phyloP scores from a whole-genome alignment of 495 filamentous ascomycete genomes.

The Endocarpon pusillum region DNA sequence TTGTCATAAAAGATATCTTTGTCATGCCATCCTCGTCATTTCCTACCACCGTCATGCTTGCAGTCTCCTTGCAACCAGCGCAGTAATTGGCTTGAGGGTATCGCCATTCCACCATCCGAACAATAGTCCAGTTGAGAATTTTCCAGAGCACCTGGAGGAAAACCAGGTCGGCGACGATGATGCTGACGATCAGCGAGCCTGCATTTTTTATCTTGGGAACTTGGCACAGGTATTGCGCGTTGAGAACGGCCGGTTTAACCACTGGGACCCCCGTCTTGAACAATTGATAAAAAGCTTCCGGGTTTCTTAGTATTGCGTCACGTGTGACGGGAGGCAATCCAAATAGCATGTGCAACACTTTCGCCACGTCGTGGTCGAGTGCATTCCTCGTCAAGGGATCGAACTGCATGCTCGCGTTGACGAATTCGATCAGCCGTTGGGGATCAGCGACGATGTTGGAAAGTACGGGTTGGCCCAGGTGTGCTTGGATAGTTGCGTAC shows the following conservation, averaged over 20 bases:
- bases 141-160: conserved; percentile 16
- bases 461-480: conserved; percentile 11
- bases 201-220: conserved; percentile 14
- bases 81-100: neutral
- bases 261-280: neutral
- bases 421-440: conserved; percentile 13
- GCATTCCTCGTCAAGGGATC: too few relatives aligned
- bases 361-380: too few relatives aligned
- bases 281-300: too few relatives aligned
- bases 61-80: neutral
- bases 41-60: too few relatives aligned
- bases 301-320: too few relatives aligned
- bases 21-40: too few relatives aligned
- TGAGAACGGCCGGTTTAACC: conserved; percentile 11
- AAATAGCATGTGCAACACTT: too few relatives aligned
- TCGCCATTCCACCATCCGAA: conserved; percentile 2
- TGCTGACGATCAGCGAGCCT: conserved; percentile 12
- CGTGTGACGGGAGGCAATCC: too few relatives aligned
- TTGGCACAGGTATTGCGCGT: conserved; percentile 16
- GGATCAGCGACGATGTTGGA: conserved; percentile 2
- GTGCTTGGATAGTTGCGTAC: conserved; percentile 14
- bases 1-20: too few relatives aligned
- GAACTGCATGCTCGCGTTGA: conserved; percentile 1
- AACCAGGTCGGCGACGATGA: conserved; percentile 18
- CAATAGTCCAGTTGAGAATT: conserved; percentile 6